A percentile compares a stretch with the other conserved stretches of the same genome.
Conservation (phyloP, 163 green algal species). For the Chloroidium sp. region DNA sequence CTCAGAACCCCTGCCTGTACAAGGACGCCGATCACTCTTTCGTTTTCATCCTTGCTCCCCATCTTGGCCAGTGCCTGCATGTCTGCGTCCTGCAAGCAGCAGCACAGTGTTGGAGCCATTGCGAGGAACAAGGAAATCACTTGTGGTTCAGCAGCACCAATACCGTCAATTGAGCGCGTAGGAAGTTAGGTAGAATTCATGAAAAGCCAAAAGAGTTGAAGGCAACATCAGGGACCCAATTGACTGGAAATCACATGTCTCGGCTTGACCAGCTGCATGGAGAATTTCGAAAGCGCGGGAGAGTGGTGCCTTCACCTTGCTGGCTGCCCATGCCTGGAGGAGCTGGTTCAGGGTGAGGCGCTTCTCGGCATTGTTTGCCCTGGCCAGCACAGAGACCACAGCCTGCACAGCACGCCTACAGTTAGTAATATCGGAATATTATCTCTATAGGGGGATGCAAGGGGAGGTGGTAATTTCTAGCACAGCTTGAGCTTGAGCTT, state of each 20-base stretch:
- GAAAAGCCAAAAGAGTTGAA: slow-evolving; percentile 2
- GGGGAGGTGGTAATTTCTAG: neutral
- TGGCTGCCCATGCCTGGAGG: slow-evolving; percentile 28
- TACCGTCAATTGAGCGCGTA: neutral
- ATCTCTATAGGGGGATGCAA: neutral
- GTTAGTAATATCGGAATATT: too few species aligned
- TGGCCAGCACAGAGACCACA: slow-evolving; percentile 8
- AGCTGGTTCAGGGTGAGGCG: slow-evolving; percentile 47
- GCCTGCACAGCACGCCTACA: too few species aligned
- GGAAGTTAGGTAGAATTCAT: neutral
- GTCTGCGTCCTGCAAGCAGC: neutral
- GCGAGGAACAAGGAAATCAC: neutral
- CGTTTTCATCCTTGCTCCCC: slow-evolving; percentile 29
- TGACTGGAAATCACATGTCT: neutral
- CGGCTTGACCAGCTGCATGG: neutral
- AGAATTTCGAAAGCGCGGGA: neutral
- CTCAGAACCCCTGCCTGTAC: slow-evolving; percentile 23
- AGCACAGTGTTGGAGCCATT: neutral
- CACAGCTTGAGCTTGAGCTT: neutral
- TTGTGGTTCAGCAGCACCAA: neutral
- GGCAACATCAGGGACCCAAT: neutral
- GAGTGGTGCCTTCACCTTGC: slow-evolving; percentile 14
- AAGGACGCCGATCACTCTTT: slow-evolving; percentile 34
- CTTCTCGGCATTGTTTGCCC: slow-evolving; percentile 36
- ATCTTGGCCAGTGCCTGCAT: slow-evolving; percentile 11